phyloP scores from a whole-genome alignment of 805 yeast species.

The Metschnikowia lunata region DNA sequence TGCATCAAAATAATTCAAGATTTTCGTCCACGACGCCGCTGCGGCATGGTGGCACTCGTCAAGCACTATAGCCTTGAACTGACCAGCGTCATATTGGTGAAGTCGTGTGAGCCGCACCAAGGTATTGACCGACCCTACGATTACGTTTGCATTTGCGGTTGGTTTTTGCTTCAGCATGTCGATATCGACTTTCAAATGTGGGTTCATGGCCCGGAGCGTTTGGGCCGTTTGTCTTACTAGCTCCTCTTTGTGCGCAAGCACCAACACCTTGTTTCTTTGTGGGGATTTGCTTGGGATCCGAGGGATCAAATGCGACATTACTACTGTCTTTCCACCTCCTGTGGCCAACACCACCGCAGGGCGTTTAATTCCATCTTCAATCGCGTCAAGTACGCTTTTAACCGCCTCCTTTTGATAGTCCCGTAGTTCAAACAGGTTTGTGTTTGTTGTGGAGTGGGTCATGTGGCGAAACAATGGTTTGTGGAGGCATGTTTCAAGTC shows the following conservation, averaged over 20 bases:
- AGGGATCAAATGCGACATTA: constrained; percentile 57
- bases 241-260: constrained; percentile 80
- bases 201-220: constrained; percentile 45
- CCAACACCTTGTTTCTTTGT: constrained; percentile 37
- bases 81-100: constrained; percentile 47
- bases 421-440: constrained; percentile 19
- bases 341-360: constrained; percentile 87
- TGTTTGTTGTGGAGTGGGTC: no score
- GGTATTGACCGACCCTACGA: constrained; percentile 76
- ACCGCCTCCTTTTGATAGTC: constrained; percentile 74
- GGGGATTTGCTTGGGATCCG: constrained; percentile 27
- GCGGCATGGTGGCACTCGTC: constrained; percentile 95
- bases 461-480: no score
- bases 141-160: constrained; percentile 49
- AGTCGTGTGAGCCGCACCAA: constrained; percentile 46
- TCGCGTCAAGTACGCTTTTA: constrained; percentile 45
- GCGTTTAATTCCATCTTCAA: constrained; percentile 44
- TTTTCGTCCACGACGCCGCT: constrained; percentile 57
- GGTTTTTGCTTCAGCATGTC: constrained; percentile 63
- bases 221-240: constrained; percentile 64
- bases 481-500: no score
- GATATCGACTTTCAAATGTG: constrained; percentile 50
- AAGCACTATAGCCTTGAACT: constrained; percentile 69
- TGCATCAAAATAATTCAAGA: constrained; percentile 58
- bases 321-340: constrained; percentile 92